These are phyloP conservation scores for Neurospora discreta DNA, from an alignment of 495 filamentous ascomycete species.

Conservation along the genomic window DNA sequence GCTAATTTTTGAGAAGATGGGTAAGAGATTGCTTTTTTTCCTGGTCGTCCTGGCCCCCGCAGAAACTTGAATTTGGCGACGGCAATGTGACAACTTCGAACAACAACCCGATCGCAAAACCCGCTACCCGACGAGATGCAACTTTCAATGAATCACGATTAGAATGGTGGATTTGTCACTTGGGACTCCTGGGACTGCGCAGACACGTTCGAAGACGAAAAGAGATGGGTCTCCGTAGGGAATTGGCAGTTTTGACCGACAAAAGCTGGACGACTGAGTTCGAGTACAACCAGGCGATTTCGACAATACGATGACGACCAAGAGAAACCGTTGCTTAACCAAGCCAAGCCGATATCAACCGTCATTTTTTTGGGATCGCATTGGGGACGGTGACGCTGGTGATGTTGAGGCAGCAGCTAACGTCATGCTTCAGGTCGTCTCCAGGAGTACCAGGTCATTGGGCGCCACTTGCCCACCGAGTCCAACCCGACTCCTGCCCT, in stretches of 20 bases:
- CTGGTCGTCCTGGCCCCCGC: background rate
- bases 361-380: background rate
- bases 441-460: slow-evolving; percentile 99
- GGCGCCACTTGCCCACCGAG: slow-evolving; percentile 95
- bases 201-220: background rate
- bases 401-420: slow-evolving; percentile 5
- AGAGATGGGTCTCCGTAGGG: background rate
- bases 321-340: background rate
- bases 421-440: slow-evolving; percentile 66
- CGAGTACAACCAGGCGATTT: background rate
- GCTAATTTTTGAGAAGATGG: slow-evolving; percentile 33
- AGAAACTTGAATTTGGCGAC: background rate
- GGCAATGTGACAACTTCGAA: background rate
- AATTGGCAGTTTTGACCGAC: background rate
- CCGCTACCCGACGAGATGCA: background rate
- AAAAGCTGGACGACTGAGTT: background rate
- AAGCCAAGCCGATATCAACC: background rate
- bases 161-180: background rate
- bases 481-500: slow-evolving; percentile 90
- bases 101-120: background rate
- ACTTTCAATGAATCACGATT: background rate
- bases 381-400: background rate
- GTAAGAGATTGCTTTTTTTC: slow-evolving; percentile 30
- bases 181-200: background rate
- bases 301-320: background rate